Evolutionary conservation across 768 basidiomycete genomes (phyloP).

Genomic region (Serendipita sp.): DNA sequence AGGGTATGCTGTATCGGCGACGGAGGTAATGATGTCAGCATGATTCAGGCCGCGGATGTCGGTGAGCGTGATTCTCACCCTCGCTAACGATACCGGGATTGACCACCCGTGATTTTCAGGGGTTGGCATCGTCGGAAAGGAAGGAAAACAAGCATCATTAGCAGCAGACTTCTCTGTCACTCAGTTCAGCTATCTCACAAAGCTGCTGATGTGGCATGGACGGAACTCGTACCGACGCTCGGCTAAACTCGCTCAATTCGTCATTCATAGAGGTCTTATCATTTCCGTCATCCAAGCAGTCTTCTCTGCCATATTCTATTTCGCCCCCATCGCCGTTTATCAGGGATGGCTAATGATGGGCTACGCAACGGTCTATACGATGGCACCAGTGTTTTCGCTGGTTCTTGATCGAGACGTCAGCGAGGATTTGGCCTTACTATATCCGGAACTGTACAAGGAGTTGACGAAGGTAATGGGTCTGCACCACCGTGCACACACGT

Average conservation of each 20-base stretch:
- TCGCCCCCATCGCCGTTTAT: slow-evolving; percentile 92
- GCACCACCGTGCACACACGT: too few species aligned
- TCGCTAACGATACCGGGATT: not conserved
- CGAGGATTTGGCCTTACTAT: slow-evolving; percentile 85
- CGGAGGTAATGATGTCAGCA: slow-evolving; percentile 97
- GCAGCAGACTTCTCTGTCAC: slow-evolving; percentile 97
- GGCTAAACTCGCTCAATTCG: slow-evolving; percentile 95
- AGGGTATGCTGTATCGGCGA: slow-evolving; percentile 98
- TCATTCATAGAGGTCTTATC: slow-evolving; percentile 93
- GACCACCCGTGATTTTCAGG: slow-evolving; percentile 1
- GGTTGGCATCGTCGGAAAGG: slow-evolving; percentile 96
- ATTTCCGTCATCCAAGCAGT: slow-evolving; percentile 98
- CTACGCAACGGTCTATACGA: slow-evolving; percentile 91
- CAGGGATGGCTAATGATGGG: slow-evolving; percentile 98
- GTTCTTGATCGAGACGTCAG: slow-evolving; percentile 93
- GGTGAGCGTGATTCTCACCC: slow-evolving; percentile 34
- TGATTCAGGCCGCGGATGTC: slow-evolving; percentile 99
- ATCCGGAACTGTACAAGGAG: slow-evolving; percentile 97
- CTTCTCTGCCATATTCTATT: slow-evolving; percentile 84
- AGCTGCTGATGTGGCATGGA: slow-evolving; percentile 95
- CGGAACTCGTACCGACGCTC: slow-evolving; percentile 97
- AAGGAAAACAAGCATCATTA: slow-evolving; percentile 97
- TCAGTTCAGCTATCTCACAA: slow-evolving; percentile 91
- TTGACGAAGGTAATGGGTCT: slow-evolving; percentile 61
- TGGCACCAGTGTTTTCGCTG: slow-evolving; percentile 96